Evolutionary conservation across 2,329 filamentous ascomycete species (phyloP).

Genomic region (Cladophialophora immunda): DNA sequence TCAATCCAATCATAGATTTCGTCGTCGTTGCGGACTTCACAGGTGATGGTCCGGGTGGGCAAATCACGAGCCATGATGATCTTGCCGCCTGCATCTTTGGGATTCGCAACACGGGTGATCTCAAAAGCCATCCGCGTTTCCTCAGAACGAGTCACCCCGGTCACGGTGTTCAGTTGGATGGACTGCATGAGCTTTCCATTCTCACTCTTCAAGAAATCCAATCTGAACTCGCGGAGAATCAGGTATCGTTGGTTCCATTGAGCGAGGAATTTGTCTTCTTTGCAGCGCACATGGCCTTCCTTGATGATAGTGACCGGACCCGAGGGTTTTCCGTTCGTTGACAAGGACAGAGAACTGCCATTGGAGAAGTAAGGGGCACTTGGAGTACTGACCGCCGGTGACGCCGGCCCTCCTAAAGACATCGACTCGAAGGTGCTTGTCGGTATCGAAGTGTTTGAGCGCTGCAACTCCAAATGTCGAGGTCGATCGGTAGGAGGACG

Average conservation of each 20-base stretch:
- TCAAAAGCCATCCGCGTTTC: conserved; percentile 92
- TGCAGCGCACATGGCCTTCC: conserved; percentile 65
- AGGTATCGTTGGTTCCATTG: conserved; percentile 93
- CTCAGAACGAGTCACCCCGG: conserved; percentile 89
- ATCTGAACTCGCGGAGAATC: conserved; percentile 87
- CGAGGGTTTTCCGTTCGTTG: conserved; percentile 63
- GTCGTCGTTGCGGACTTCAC: conserved; percentile 93
- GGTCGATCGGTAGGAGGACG: conserved; percentile 86
- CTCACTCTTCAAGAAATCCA: conserved; percentile 94
- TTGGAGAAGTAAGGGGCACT: conserved; percentile 71
- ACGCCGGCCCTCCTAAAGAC: conserved; percentile 70
- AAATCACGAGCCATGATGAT: conserved; percentile 80
- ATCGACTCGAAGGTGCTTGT: conserved; percentile 77
- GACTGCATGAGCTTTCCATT: conserved; percentile 87
- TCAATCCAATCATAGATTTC: conserved; percentile 99
- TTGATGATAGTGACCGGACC: conserved; percentile 79
- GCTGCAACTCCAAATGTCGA: conserved; percentile 76
- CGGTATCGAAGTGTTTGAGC: conserved; percentile 73
- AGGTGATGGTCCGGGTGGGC: conserved; percentile 82
- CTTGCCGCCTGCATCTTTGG: conserved; percentile 69
- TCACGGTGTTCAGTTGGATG: conserved; percentile 84
- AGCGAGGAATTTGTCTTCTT: conserved; percentile 81
- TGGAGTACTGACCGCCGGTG: conserved; percentile 70
- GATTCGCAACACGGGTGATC: conserved; percentile 74
- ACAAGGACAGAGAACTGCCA: conserved; percentile 75